phyloP scores from a whole-genome alignment of 345 rosid species.

The Aquilaria yunnanensis region DNA sequence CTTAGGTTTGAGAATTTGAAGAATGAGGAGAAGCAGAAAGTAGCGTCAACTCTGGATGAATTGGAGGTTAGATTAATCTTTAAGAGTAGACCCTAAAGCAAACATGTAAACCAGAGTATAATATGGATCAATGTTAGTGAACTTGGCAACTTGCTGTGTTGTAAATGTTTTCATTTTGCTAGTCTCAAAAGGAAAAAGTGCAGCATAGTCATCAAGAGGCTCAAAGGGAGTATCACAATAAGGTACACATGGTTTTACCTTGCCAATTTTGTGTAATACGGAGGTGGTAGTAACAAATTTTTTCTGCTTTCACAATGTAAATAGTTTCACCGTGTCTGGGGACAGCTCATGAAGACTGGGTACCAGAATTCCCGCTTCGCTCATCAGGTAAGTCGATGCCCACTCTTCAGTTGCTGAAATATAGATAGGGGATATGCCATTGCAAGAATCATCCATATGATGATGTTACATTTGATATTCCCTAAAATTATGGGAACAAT shows the following conservation, averaged over 20 bases:
- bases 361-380: conserved; percentile 91
- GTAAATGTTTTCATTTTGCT: conserved; percentile 14
- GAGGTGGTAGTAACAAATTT: too few relatives aligned
- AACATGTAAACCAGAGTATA: neutral
- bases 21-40: conserved; percentile 33
- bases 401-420: too few relatives aligned
- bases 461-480: too few relatives aligned
- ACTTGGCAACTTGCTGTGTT: too few relatives aligned
- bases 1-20: conserved; percentile 42
- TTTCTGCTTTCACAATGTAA: conserved; percentile 5
- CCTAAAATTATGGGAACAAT: too few relatives aligned
- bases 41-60: conserved; percentile 27
- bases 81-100: too few relatives aligned
- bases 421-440: too few relatives aligned
- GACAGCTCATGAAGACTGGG: conserved; percentile 91
- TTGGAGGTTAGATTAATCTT: conserved; percentile 43
- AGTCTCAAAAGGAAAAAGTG: conserved; percentile 43
- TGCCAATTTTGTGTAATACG: too few relatives aligned
- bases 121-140: neutral
- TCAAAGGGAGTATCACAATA: conserved; percentile 57
- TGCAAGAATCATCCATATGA: too few relatives aligned
- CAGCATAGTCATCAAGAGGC: conserved; percentile 53
- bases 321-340: conserved; percentile 88
- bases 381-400: conserved; percentile 50
- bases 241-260: conserved; percentile 27